These are phyloP conservation scores for Fusarium sp. DNA, from an alignment of 2,329 filamentous ascomycete genomes.

Conservation along the genomic window DNA sequence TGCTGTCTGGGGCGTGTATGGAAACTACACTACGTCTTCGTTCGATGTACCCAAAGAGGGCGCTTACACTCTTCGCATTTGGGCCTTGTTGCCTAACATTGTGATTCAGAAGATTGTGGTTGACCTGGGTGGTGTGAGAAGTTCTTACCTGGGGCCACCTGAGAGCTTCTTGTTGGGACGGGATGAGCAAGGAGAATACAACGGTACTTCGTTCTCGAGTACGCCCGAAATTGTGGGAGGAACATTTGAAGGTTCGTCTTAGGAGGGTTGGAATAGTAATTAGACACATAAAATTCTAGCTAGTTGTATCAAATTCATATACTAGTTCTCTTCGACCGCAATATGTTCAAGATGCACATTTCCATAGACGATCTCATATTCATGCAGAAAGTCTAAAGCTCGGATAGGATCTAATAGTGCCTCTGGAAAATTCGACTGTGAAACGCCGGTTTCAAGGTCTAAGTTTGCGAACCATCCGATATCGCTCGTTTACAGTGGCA, in stretches of 20 bases:
- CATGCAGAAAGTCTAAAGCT: no score
- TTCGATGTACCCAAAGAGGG: conserved; percentile 59
- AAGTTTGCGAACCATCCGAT: no score
- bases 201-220: conserved; percentile 28
- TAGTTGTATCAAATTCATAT: background rate
- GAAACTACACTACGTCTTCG: conserved; percentile 60
- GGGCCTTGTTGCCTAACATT: conserved; percentile 66
- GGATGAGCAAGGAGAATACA: conserved; percentile 26
- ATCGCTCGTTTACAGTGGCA: no score
- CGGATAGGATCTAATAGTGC: no score
- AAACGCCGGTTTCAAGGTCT: no score
- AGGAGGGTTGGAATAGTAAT: no score
- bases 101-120: conserved; percentile 69
- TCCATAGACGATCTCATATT: no score
- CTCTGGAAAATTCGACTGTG: no score
- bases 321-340: no score
- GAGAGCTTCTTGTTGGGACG: conserved; percentile 61
- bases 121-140: conserved; percentile 66
- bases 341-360: no score
- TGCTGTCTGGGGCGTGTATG: conserved; percentile 60
- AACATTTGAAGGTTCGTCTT: background rate
- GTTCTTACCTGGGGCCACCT: conserved; percentile 69
- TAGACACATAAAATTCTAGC: no score
- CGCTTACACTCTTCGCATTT: conserved; percentile 64
- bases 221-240: conserved; percentile 17